Evolutionary conservation across 768 basidiomycete species (phyloP), one percentile per base, ranked within the genome.

Genomic region (Mrakia blollopis): DNA sequence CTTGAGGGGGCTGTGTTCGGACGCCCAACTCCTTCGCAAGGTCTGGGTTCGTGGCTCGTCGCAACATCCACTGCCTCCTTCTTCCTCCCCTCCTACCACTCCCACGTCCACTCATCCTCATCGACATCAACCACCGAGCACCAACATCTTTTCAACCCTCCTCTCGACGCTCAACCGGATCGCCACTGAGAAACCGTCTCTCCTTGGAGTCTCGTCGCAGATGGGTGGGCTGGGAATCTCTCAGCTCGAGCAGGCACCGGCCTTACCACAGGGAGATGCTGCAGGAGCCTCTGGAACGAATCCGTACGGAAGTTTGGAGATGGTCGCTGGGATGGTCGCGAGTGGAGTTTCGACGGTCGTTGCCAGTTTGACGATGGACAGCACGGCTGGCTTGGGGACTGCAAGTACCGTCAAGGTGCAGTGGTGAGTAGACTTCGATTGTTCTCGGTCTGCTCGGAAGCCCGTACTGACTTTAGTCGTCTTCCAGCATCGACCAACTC

Each of bases 401-500:
- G 91, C 91, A 4, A 82, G 81, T 4, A 87, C 89, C 0, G 92
- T 96, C 91, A 96, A 94, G 82, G 82, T 97, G 35, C 93, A 94
- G 83, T 94, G 95, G 94, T 94, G 78, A 60, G 89, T 85, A 7
- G 25, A 44, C 21, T 50, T 57, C 47, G 44, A 47, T 25, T n/a
- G 30, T 54, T 32, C 25, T 10, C 16, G 28, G 21, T 41, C 0
- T 18, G 47, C 11, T 5, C 14, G 60, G n/a, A n/a, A 74, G 73
- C 25, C 21, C 8, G 18, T 7, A 30, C 23, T 62, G 11, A 47
- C 35, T 39, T 10, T 21, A 4, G 16, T 39, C n/a, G 37, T 39
- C 11, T 35, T 32, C 52, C 80, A 97, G 95, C 82, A 98, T 99
- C 80, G 96, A 99, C 82, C 97, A 98, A 83, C 88, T 98, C 18